Conservation (phyloP, 73 alveolate genomes). For the Diophrys appendiculata region DNA sequence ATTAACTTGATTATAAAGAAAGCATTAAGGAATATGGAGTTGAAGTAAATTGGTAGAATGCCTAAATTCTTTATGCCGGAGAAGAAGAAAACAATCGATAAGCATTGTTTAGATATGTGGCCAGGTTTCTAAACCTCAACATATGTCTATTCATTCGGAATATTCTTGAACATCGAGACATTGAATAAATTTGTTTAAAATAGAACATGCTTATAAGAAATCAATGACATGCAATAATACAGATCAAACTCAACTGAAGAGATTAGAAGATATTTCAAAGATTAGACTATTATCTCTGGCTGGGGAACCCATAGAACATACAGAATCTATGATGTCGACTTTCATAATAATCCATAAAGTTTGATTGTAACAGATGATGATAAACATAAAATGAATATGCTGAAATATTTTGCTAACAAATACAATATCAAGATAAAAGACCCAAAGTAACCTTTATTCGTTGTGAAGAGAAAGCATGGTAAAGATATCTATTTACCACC, state of each 20-base stretch:
- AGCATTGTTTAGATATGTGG: slow-evolving; percentile 29
- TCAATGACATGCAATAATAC: slow-evolving; percentile 8
- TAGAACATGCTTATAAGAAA: slow-evolving; percentile 43
- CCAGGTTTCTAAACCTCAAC: slow-evolving; percentile 18
- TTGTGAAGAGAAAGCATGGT: slow-evolving; percentile 29
- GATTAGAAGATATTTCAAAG: slow-evolving; percentile 19
- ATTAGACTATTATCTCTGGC: slow-evolving; percentile 30
- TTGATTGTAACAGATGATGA: not conserved
- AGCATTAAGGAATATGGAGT: slow-evolving; percentile 40
- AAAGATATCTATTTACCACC: slow-evolving; percentile 45
- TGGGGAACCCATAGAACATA: slow-evolving; percentile 63
- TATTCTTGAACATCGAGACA: slow-evolving; percentile 57
- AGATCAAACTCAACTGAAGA: slow-evolving; percentile 17
- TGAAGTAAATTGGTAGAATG: slow-evolving; percentile 34
- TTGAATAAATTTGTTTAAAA: slow-evolving; percentile 57
- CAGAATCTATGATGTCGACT: slow-evolving; percentile 49
- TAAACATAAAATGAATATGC: slow-evolving; percentile 20
- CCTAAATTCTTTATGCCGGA: slow-evolving; percentile 45
- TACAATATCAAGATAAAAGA: slow-evolving; percentile 47
- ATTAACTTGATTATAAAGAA: slow-evolving; percentile 42
- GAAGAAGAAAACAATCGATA: slow-evolving; percentile 22
- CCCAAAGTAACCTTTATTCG: slow-evolving; percentile 49
- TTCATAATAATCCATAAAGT: slow-evolving; percentile 23
- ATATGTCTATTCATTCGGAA: slow-evolving; percentile 23
- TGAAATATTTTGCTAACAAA: slow-evolving; percentile 30